Conservation (phyloP, 768 basidiomycete species). For the Suillus alpinus region DNA sequence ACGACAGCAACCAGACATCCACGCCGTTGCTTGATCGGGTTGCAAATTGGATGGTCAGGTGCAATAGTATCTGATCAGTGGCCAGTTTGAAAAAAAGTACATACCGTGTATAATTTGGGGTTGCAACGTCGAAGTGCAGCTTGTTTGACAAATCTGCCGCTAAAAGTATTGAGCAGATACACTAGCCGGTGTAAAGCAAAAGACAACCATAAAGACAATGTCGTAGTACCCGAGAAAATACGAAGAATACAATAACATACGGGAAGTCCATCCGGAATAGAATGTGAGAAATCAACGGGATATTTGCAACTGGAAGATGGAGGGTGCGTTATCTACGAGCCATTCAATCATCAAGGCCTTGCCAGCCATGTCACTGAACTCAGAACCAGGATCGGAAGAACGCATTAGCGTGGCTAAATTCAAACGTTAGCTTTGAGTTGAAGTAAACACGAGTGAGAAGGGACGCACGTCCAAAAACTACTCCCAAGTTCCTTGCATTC, state of each 20-base stretch:
- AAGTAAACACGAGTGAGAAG: neutral
- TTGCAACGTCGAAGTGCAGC: neutral
- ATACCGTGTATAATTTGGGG: neutral
- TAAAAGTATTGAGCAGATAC: neutral
- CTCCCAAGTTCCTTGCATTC: slow-evolving; percentile 92
- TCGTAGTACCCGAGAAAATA: slow-evolving; percentile 7
- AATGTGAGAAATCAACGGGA: slow-evolving; percentile 12
- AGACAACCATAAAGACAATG: neutral
- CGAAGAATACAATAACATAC: slow-evolving; percentile 28
- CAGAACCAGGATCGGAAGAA: slow-evolving; percentile 78
- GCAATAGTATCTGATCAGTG: neutral
- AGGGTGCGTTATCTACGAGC: slow-evolving; percentile 85
- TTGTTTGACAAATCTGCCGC: neutral
- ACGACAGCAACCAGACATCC: neutral
- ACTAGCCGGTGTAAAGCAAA: neutral
- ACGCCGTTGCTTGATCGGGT: neutral
- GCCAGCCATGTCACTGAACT: slow-evolving; percentile 97
- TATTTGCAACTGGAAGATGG: slow-evolving; percentile 37
- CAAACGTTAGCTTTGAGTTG: slow-evolving; percentile 8
- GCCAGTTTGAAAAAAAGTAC: neutral
- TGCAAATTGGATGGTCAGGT: neutral
- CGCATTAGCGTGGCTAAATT: slow-evolving; percentile 86
- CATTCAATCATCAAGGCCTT: slow-evolving; percentile 93
- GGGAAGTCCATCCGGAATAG: slow-evolving; percentile 8
- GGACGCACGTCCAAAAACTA: slow-evolving; percentile 93